phyloP scores from a whole-genome alignment of 495 filamentous ascomycete species.

The Cladorrhinum samala region DNA sequence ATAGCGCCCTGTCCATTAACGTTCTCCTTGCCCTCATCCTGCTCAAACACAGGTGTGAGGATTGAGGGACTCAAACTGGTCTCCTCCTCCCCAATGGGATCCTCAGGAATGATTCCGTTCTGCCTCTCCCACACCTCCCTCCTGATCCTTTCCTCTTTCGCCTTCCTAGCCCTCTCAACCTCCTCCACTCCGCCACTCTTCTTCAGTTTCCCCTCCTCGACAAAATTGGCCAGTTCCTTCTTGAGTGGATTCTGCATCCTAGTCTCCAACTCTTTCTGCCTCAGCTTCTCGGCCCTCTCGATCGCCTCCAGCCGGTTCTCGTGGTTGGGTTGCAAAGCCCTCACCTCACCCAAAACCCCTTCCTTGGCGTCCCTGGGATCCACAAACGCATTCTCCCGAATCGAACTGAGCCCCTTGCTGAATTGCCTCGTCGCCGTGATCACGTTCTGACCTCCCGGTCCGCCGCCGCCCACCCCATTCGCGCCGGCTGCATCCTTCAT shows the following conservation, averaged over 20 bases:
- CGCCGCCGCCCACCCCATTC: slow-evolving; percentile 32
- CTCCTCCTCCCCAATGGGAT: slow-evolving; percentile 22
- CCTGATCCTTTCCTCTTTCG: slow-evolving; percentile 81
- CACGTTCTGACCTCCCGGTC: slow-evolving; percentile 12
- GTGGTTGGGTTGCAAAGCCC: slow-evolving; percentile 92
- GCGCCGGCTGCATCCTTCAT: slow-evolving; percentile 57
- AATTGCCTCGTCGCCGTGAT: slow-evolving; percentile 42
- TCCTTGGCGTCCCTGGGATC: slow-evolving; percentile 83
- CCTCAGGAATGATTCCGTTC: slow-evolving; percentile 39
- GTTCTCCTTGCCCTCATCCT: not conserved
- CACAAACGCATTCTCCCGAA: slow-evolving; percentile 55
- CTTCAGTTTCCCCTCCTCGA: slow-evolving; percentile 87
- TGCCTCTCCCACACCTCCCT: slow-evolving; percentile 78
- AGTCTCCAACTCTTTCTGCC: slow-evolving; percentile 80
- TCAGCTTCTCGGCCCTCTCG: slow-evolving; percentile 81
- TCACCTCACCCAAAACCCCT: slow-evolving; percentile 84
- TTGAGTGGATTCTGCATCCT: slow-evolving; percentile 73
- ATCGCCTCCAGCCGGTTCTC: slow-evolving; percentile 90
- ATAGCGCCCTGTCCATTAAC: slow-evolving; percentile 3
- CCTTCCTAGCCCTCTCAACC: slow-evolving; percentile 73
- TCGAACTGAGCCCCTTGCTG: slow-evolving; percentile 49
- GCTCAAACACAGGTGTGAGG: not conserved
- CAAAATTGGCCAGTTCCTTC: slow-evolving; percentile 82
- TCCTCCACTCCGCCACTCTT: slow-evolving; percentile 94
- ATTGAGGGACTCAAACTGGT: too few species aligned